Percentiles rank a stretch among this genome's conserved stretches.
These are phyloP conservation scores for Iodosphaeria phyllophila DNA, from an alignment of 2,329 filamentous ascomycete species.

Conservation along the genomic window DNA sequence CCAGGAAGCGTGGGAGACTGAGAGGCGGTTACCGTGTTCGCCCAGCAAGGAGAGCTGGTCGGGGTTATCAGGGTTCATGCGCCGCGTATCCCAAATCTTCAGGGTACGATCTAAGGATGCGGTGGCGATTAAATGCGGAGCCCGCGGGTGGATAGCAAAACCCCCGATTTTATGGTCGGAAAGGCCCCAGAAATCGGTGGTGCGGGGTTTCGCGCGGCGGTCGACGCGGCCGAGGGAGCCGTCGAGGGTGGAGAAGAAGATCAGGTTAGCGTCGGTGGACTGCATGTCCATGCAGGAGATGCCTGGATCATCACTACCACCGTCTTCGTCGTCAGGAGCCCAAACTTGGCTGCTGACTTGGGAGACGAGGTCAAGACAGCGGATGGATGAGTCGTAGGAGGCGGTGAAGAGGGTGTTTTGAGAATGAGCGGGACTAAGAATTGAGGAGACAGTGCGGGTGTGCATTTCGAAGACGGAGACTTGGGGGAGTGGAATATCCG, in stretches of 20 bases:
- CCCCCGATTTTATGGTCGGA: slow-evolving; percentile 92
- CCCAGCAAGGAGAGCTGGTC: slow-evolving; percentile 55
- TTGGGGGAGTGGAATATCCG: slow-evolving; percentile 48
- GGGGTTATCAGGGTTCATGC: slow-evolving; percentile 44
- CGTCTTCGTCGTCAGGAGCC: slow-evolving; percentile 46
- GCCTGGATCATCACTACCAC: slow-evolving; percentile 61
- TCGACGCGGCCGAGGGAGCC: slow-evolving; percentile 72
- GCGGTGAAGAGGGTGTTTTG: slow-evolving; percentile 61
- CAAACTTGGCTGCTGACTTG: slow-evolving; percentile 67
- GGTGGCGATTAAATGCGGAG: slow-evolving; percentile 71
- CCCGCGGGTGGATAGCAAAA: slow-evolving; percentile 64
- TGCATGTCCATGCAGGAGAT: slow-evolving; percentile 75
- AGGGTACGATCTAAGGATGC: slow-evolving; percentile 78
- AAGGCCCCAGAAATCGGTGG: slow-evolving; percentile 54
- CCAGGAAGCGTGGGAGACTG: slow-evolving; percentile 86
- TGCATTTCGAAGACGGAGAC: slow-evolving; percentile 85
- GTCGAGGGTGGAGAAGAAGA: slow-evolving; percentile 77
- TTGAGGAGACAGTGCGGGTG: slow-evolving; percentile 69
- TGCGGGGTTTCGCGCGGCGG: slow-evolving; percentile 38
- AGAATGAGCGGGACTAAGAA: slow-evolving; percentile 59
- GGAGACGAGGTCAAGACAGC: slow-evolving; percentile 68
- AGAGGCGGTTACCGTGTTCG: slow-evolving; percentile 65
- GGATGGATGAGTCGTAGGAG: slow-evolving; percentile 85
- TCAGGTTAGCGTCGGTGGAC: slow-evolving; percentile 44
- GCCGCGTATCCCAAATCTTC: slow-evolving; percentile 83